Conservation (phyloP, 176 grass and related monocot genomes). For the Ananas comosus region DNA sequence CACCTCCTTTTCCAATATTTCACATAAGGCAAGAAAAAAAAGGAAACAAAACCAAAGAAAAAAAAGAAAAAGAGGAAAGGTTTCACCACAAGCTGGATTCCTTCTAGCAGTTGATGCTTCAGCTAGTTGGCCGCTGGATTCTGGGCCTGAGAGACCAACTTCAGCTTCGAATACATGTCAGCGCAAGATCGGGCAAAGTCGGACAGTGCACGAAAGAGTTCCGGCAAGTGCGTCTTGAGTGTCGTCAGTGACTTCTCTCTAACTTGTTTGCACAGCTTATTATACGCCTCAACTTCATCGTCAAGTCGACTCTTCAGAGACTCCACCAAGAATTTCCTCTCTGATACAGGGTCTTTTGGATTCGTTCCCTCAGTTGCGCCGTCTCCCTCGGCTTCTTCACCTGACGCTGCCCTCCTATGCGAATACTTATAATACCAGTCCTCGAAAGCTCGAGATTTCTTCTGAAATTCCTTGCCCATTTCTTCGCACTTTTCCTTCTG, state of each 20-base stretch:
- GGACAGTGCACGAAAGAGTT: conserved; percentile 66
- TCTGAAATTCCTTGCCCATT: conserved; percentile 42
- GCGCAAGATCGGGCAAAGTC: conserved; percentile 53
- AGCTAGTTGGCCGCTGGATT: conserved; percentile 35
- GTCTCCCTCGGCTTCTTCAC: conserved; percentile 41
- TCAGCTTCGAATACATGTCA: conserved; percentile 65
- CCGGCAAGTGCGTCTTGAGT: conserved; percentile 74
- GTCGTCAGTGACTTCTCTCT: conserved; percentile 76
- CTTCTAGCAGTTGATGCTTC: conserved; percentile 29
- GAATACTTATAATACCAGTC: conserved; percentile 82
- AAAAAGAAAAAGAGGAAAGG: conserved; percentile 9
- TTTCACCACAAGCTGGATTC: conserved; percentile 21
- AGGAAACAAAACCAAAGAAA: neutral
- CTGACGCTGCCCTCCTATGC: conserved; percentile 23
- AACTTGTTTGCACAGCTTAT: conserved; percentile 69
- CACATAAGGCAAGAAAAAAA: neutral
- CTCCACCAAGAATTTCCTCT: conserved; percentile 55
- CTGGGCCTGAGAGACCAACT: conserved; percentile 48
- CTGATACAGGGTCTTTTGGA: conserved; percentile 55
- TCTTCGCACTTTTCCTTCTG: conserved; percentile 66
- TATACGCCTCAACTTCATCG: conserved; percentile 42
- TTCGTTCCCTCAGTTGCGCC: conserved; percentile 19
- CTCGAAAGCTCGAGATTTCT: conserved; percentile 68
- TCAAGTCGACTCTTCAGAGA: conserved; percentile 69
- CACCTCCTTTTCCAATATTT: too few relatives aligned